These are phyloP conservation scores for Calocybe gangraenosa DNA, from an alignment of 768 basidiomycete genomes.

Conservation along the genomic window DNA sequence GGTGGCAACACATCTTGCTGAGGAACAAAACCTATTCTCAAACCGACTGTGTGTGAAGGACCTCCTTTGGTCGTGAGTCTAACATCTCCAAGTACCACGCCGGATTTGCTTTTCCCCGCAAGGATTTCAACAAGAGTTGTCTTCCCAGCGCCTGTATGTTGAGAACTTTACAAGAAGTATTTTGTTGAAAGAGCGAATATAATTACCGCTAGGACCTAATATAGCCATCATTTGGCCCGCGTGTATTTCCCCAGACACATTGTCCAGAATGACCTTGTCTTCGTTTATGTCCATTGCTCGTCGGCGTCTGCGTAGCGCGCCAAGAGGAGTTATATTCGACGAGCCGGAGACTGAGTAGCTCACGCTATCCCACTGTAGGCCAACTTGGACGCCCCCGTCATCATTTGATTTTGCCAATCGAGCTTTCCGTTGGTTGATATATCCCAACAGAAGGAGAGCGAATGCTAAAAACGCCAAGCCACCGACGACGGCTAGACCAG, in stretches of 20 bases:
- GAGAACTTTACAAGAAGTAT: not conserved
- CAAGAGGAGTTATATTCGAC: conserved; percentile 10
- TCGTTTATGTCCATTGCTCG: conserved; percentile 24
- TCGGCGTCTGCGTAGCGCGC: conserved; percentile 11
- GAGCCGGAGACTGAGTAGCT: conserved; percentile 54
- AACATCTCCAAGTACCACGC: conserved; percentile 62
- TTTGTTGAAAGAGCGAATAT: conserved; percentile 14
- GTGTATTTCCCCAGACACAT: conserved; percentile 62
- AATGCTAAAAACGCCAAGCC: conserved; percentile 55
- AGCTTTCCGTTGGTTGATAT: conserved; percentile 59
- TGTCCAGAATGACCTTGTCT: conserved; percentile 67
- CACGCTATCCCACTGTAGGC: conserved; percentile 65
- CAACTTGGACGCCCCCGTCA: conserved; percentile 46
- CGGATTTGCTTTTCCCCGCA: conserved; percentile 78
- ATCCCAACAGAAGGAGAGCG: conserved; percentile 58
- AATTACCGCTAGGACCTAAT: conserved; percentile 77
- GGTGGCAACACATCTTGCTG: conserved; percentile 83
- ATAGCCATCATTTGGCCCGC: conserved; percentile 90
- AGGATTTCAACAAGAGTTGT: conserved; percentile 90
- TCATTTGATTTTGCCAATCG: conserved; percentile 36
- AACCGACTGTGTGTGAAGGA: conserved; percentile 20
- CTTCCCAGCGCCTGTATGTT: conserved; percentile 69
- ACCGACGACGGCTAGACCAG: conserved; percentile 84
- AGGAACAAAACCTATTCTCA: conserved; percentile 81
- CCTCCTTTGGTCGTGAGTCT: conserved; percentile 39